phyloP scores from a whole-genome alignment of 2,329 filamentous ascomycete genomes.

The Pezicula radicicola region DNA sequence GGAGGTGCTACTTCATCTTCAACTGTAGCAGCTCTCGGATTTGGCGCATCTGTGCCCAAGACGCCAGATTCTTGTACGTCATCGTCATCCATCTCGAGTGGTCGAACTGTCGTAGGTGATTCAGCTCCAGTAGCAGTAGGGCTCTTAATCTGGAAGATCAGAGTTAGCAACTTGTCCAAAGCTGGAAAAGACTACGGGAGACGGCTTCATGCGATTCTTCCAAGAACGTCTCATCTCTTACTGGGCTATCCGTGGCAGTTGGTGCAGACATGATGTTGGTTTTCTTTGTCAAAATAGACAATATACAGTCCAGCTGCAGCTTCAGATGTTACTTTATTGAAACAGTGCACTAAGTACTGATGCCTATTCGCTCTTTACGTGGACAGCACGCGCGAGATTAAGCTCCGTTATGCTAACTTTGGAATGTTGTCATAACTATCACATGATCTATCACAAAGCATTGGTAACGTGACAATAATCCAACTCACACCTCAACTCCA shows the following conservation, averaged over 20 bases:
- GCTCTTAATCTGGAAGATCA: conserved; percentile 18
- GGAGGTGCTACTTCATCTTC: conserved; percentile 54
- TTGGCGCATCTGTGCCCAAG: conserved; percentile 41
- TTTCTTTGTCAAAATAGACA: neutral
- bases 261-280: conserved; percentile 39
- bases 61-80: conserved; percentile 61
- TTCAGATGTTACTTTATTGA: neutral
- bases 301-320: neutral
- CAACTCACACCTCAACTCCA: no score
- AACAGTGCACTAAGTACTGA: neutral
- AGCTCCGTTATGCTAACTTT: no score
- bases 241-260: conserved; percentile 33
- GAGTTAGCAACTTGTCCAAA: conserved; percentile 6
- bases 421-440: no score
- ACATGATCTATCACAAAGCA: no score
- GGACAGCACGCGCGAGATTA: neutral
- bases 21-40: conserved; percentile 38
- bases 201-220: conserved; percentile 17
- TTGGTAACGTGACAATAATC: no score
- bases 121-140: conserved; percentile 43
- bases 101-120: conserved; percentile 63
- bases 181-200: conserved; percentile 4
- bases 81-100: conserved; percentile 68
- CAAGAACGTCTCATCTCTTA: conserved; percentile 31
- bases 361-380: neutral